phyloP scores from a whole-genome alignment of 73 alveolate species.

The Uronychia setigera region DNA sequence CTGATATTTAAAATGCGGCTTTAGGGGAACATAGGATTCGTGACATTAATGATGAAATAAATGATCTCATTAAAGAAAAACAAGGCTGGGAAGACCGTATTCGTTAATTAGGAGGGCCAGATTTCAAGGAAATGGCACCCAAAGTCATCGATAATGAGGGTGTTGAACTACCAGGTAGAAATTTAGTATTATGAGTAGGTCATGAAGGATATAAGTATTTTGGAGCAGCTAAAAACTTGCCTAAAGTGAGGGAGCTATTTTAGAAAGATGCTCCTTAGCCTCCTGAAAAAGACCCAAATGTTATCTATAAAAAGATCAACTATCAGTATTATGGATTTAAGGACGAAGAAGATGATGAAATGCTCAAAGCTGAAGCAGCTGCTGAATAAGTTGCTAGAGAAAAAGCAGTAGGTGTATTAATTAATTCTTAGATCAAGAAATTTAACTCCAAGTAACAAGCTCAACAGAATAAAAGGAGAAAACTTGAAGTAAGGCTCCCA shows the following conservation, averaged over 20 bases:
- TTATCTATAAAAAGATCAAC: slow-evolving; percentile 65
- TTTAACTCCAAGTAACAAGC: not conserved
- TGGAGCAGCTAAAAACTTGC: slow-evolving; percentile 98
- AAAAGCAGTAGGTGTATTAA: not conserved
- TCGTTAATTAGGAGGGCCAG: slow-evolving; percentile 96
- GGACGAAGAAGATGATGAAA: slow-evolving; percentile 28
- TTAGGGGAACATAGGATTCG: slow-evolving; percentile 97
- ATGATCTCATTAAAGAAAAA: slow-evolving; percentile 90
- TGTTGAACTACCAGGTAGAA: slow-evolving; percentile 85
- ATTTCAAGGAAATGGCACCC: slow-evolving; percentile 78
- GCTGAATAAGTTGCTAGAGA: not conserved
- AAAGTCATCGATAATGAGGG: slow-evolving; percentile 89
- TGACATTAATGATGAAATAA: slow-evolving; percentile 97
- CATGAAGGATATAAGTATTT: slow-evolving; percentile 94
- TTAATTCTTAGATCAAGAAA: not conserved
- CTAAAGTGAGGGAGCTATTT: slow-evolving; percentile 95
- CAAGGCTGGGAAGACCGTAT: slow-evolving; percentile 94
- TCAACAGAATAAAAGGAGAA: not conserved
- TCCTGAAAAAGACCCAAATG: slow-evolving; percentile 76
- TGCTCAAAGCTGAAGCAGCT: not conserved
- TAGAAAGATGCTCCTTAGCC: slow-evolving; percentile 84
- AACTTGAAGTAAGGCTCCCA: not conserved
- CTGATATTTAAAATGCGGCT: slow-evolving; percentile 96
- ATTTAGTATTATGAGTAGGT: not conserved
- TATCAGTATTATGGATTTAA: slow-evolving; percentile 43